Base-by-base conservation (phyloP, 768 basidiomycete genomes). In the Trametes cubensis region DNA sequence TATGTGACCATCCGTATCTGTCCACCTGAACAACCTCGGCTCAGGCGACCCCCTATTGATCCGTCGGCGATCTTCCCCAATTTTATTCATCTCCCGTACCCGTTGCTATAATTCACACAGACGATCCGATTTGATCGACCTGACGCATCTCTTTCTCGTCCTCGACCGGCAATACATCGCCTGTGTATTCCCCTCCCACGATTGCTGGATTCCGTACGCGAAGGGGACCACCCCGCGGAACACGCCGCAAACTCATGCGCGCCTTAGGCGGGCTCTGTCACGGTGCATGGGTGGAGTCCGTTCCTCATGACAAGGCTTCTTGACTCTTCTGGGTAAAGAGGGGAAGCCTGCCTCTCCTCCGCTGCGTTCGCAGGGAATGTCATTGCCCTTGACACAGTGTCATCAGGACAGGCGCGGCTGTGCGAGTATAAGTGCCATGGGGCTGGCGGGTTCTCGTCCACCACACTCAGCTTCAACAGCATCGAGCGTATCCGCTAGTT, bases 61-160 rank as follows among this genome's bases (percentile, higher is more conserved):
- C 5, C 34, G 34, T 34, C 34, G 11, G 34, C 34, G 34, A 34
- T 34, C 34, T 34, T 34, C 34, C 5, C 34, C 5, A 34, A 34
- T 6, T 4, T 10, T 11, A 10, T 34, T 11, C 34, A 6, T 34
- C 10, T 34, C 10, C 2, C 34, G 34, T 34, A 11, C 34, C 34
- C 34, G 10, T 11, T 34, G 34, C 34, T 34, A 34, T 10, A 11
- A 34, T 34, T 34, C 34, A 11, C 13, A 20, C 28, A 38, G 30
- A 3, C 49, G 6, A 20, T 34, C 49, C 49, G 49, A 20, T 34
- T 34, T 51, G 49, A 51, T 51, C 49, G 49, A 51, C 49, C n/a
- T 51, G 49, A 51, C 49, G 49, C 49, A 34, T n/a, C 30, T 20
- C 28, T 20, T 17, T 18, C 34, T 10, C 30, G 28, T n/a, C 20